Evolutionary conservation across 2,329 filamentous ascomycete species (phyloP), one percentile per base, ranked within the genome.

Genomic region (Hirsutella minnesotensis): DNA sequence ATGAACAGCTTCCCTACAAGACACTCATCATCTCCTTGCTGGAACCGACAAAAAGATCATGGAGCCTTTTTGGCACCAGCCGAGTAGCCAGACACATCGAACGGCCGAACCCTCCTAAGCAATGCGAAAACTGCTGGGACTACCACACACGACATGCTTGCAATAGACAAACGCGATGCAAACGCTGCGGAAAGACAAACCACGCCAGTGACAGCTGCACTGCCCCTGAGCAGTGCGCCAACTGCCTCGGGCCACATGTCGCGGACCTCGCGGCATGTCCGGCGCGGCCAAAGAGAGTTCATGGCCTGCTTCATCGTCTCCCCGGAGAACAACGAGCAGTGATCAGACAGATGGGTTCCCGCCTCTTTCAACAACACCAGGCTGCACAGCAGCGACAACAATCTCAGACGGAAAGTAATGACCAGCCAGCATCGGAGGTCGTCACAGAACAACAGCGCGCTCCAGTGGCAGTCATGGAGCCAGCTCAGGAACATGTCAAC

Each of bases 161-260:
- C 31, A 34, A 34, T n/a, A 34, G 31, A 22, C 35, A 43, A 38
- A 19, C 41, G 24, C 45, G 42, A 37, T 46, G 47, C 37, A 40
- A 42, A 40, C 37, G 31, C 38, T 49, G 46, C 31, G 44, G 46
- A 16, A 45, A 45, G 40, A 27, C 46, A n/a, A 36, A 34, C 41
- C 41, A 47, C 42, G 29, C 5, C 13, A 5, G 12, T 15, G 31
- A 44, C 5, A 33, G 22, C n/a, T 50, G 45, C 29, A 21, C 20
- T 21, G 44, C 43, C 12, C 35, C 16, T 3, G 34, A 45, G 27
- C 39, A 46, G 41, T 48, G 42, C 38, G 38, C 36, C 19, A 44
- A 46, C 29, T 43, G 44, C 46, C 37, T 42, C 8, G 38, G 22
- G 16, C 42, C 42, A 5, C 40, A 42, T 16, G 21, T 20, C 8